Conservation (phyloP, 176 grass and related monocot species). For the Carex littledalei region DNA sequence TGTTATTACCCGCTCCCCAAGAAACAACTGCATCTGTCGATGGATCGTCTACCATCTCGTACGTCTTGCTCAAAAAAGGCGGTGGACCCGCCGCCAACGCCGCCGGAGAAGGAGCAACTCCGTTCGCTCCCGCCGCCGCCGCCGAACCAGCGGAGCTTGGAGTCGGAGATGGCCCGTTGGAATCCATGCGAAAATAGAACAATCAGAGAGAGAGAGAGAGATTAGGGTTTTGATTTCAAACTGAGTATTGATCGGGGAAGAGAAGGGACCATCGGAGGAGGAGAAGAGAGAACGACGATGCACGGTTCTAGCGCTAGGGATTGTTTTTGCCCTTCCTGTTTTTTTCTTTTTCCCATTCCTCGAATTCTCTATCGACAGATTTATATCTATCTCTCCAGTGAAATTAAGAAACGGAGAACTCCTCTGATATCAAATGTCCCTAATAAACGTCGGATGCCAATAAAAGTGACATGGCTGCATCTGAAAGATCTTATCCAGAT, state of each 20-base stretch:
- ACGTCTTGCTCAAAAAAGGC: constrained; percentile 83
- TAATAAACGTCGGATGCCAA: not conserved
- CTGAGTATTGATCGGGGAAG: not conserved
- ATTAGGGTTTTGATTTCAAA: not conserved
- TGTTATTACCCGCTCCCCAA: constrained; percentile 71
- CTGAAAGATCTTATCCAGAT: not conserved
- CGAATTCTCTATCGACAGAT: not conserved
- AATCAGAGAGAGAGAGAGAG: not conserved
- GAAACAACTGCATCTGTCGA: constrained; percentile 59
- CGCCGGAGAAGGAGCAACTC: not conserved
- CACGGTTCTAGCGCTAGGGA: not conserved
- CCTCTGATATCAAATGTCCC: not conserved
- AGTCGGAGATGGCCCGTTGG: constrained; percentile 10
- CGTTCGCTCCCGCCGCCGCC: constrained; percentile 17
- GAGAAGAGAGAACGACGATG: not conserved
- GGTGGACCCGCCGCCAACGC: constrained; percentile 31
- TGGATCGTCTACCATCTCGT: constrained; percentile 92
- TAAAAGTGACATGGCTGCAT: not conserved
- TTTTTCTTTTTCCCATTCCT: not conserved
- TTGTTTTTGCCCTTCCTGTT: not conserved
- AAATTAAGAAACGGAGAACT: not conserved
- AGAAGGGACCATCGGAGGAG: not conserved
- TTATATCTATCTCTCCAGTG: not conserved
- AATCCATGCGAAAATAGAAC: not conserved
- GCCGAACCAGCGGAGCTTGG: not conserved